Base-by-base conservation (phyloP, 2,329 filamentous ascomycete genomes). In the Microcera coccophila region DNA sequence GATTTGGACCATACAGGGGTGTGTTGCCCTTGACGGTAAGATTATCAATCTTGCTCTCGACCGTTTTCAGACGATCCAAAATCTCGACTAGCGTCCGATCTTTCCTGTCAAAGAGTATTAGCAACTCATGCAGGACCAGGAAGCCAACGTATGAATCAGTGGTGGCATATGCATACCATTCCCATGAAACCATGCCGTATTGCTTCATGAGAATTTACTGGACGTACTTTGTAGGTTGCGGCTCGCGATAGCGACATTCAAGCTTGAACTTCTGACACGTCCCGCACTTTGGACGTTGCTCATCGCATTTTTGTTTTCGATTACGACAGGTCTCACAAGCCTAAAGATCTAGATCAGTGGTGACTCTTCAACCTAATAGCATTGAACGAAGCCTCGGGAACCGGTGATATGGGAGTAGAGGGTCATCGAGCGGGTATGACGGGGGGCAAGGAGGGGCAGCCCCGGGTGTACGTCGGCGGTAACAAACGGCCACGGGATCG, bases 281-380 rank as follows among this genome's bases (percentile, higher is more conserved):
- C 42, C 75, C 68, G 58, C 81, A 84, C 61, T 77, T 79, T 15
- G 80, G 80, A 42, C 78, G 68, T 54, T 73, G 68, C 59, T 84
- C 80, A 58, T 82, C 79, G 62, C 81, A 84, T 66, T 75, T 79
- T 52, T 81, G 79, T 62, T 84, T 84, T 51, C 80, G 76, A 38
- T 61, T 64, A 37, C 78, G 72, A 60, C 78, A 82, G 21, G 72
- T 79, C 53, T 81, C 76, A 63, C 78, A 82, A 16, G 78, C 78
- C 67, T 74, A 22, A 9, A 37, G 17, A 14, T 12, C 10, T 10
- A 12, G 34, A 38, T 59, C 19, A 59, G 53, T n/a, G n/a, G n/a
- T 32, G 15, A 28, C 29, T 7, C 4, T 24, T 28, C 24, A 8
- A 31, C n/a, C n/a, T n/a, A n/a, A n/a, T n/a, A n/a, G n/a, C n/a